Percentiles rank a stretch among this genome's conserved stretches.
Evolutionary conservation across 495 filamentous ascomycete genomes (phyloP).

Genomic region (Talaromyces stipitatus): DNA sequence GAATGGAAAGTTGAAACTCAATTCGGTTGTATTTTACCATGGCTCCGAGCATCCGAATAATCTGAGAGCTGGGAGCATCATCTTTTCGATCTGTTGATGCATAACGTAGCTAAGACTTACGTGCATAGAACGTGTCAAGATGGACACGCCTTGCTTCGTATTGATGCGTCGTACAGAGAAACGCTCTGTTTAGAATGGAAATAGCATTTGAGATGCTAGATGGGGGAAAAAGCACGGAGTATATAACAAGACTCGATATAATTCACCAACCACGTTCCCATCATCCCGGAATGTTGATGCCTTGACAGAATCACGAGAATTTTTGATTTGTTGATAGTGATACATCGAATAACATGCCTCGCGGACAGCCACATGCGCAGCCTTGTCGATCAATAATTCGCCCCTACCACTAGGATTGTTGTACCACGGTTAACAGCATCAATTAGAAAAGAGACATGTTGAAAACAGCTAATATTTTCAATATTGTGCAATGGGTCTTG

Average conservation of each 20-base stretch:
- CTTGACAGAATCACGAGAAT: too few species aligned
- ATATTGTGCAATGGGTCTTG: background rate
- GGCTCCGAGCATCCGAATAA: too few species aligned
- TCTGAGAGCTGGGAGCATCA: too few species aligned
- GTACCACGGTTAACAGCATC: background rate
- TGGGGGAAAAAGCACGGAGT: background rate
- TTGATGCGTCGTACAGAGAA: background rate
- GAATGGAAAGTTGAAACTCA: background rate
- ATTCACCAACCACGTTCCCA: background rate
- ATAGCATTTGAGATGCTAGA: background rate
- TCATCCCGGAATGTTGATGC: too few species aligned
- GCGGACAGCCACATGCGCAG: background rate
- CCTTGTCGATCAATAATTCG: background rate
- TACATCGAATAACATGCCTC: background rate
- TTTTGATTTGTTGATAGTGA: too few species aligned
- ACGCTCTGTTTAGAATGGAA: background rate
- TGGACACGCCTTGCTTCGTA: background rate
- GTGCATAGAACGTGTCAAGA: background rate
- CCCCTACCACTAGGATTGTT: background rate
- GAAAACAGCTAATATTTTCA: background rate
- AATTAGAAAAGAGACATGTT: background rate
- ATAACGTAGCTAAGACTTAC: too few species aligned
- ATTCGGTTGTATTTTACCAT: background rate
- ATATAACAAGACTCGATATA: background rate
- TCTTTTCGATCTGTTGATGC: background rate